Percentiles rank a stretch among this genome's conserved stretches.
Evolutionary conservation across 2,329 filamentous ascomycete genomes (phyloP).

Genomic region (Hymenoscyphus salicellus): DNA sequence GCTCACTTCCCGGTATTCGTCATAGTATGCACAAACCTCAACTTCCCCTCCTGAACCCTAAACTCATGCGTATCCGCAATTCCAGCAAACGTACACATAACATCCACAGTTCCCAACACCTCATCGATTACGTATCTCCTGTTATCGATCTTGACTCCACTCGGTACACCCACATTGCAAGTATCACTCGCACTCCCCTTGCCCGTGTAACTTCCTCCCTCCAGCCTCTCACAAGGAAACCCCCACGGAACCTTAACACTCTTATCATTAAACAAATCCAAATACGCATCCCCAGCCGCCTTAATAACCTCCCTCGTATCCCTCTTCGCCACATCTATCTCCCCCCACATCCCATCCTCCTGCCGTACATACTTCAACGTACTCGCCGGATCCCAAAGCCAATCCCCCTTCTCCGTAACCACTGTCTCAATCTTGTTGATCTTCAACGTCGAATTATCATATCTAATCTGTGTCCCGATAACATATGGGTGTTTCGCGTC

Average conservation of each 20-base stretch:
- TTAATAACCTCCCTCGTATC: conserved; percentile 18
- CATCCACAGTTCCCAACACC: conserved; percentile 16
- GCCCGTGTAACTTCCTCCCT: conserved; percentile 20
- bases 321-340: conserved; percentile 11
- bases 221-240: conserved; percentile 16
- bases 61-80: conserved; percentile 20
- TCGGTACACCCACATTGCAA: conserved; percentile 16
- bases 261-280: conserved; percentile 16
- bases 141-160: conserved; percentile 11
- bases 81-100: conserved; percentile 18
- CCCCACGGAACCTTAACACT: conserved; percentile 18
- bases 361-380: conserved; percentile 12
- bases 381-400: conserved; percentile 19
- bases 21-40: conserved; percentile 22
- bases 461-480: conserved; percentile 20
- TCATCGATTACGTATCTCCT: conserved; percentile 23
- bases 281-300: conserved; percentile 19
- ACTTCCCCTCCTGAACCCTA: conserved; percentile 18
- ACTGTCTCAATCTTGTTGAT: conserved; percentile 16
- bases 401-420: conserved; percentile 19
- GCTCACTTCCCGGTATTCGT: conserved; percentile 9
- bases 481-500: conserved; percentile 17
- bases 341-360: conserved; percentile 12
- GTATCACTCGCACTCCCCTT: conserved; percentile 11
- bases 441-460: neutral